Evolutionary conservation across 2,329 filamentous ascomycete genomes (phyloP).

Genomic region (Neurospora crassa): DNA sequence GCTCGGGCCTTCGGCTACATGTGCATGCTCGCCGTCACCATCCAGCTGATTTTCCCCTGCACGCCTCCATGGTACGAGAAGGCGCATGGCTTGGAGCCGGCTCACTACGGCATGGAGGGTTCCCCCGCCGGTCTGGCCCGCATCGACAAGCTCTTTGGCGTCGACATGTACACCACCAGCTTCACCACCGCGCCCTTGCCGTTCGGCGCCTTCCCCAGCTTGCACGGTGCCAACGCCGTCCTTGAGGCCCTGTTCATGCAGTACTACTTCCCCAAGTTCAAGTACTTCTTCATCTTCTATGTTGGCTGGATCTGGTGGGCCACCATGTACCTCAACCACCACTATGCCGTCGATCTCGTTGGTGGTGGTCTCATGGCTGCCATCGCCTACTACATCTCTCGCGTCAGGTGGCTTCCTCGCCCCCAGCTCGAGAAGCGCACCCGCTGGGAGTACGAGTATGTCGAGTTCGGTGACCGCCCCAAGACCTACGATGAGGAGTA

Average conservation of each 20-base stretch:
- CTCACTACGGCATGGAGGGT: conserved; percentile 84
- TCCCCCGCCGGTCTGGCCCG: conserved; percentile 83
- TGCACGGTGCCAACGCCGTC: conserved; percentile 84
- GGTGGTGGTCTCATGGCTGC: conserved; percentile 71
- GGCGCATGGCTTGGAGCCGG: conserved; percentile 78
- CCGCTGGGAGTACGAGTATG: conserved; percentile 92
- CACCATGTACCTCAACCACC: conserved; percentile 95
- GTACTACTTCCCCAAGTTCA: conserved; percentile 78
- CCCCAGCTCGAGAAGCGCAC: conserved; percentile 76
- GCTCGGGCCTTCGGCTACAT: conserved; percentile 86
- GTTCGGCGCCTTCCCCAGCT: conserved; percentile 88
- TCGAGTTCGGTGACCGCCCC: conserved; percentile 63
- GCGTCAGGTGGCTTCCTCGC: conserved; percentile 70
- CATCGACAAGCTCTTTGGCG: conserved; percentile 79
- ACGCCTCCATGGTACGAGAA: conserved; percentile 97
- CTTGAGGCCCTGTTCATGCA: conserved; percentile 89
- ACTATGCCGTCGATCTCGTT: conserved; percentile 91
- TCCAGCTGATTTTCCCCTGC: conserved; percentile 86
- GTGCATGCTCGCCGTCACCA: conserved; percentile 77
- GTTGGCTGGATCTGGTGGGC: conserved; percentile 96
- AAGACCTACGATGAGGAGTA: conserved; percentile 34
- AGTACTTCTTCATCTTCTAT: conserved; percentile 72
- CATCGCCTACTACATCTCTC: conserved; percentile 72
- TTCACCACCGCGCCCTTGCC: conserved; percentile 87
- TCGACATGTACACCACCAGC: conserved; percentile 86